Evolutionary conservation across 768 basidiomycete genomes (phyloP), one percentile per base, ranked within the genome.

Genomic region (Clavulina sp.): DNA sequence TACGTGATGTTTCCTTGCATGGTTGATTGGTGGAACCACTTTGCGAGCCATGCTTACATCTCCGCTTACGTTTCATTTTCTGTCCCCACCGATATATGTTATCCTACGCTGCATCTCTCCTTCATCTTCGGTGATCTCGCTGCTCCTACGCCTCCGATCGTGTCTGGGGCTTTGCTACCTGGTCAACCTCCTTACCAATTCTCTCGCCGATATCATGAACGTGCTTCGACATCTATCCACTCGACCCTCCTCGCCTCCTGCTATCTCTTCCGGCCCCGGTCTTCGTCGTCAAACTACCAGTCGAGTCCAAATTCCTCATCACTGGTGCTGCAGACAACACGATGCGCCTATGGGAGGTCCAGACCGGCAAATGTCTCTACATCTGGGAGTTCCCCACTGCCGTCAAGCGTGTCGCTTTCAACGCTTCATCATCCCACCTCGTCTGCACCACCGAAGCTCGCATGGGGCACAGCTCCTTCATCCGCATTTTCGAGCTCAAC

Each of bases 361-460:
- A 76, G 48, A 83, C 81, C 3, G 95, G 93, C 53, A 88, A 95
- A 67, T 91, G 87, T 62, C 71, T 99, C 28, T 86, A 80, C 64
- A 81, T 76, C 2, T 99, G 95, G 95, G 93, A 97, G 65, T 96
- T 95, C 73, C 85, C 86, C 32, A 97, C 93, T 0, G 95, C 95
- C 3, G 86, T 99, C 59, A 97, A 96, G 73, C 74, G 93, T 41
- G 93, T 97, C 23, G 76, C 80, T 4, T 96, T 93, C 72, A 88
- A 76, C 65, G 83, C 84, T 52, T 80, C 85, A 59, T 86, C 84
- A 61, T 73, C 76, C 23, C 75, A 78, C 59, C 71, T 97, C 31
- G 81, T 96, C 24, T 89, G 86, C 62, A 86, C 96, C 59, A 97
- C 95, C 1, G 95, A 97, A 67, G 91, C 95, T 68, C 82, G 95